Conservation (phyloP, 139 green algal species). For the Zygnema circumcarinatum region DNA sequence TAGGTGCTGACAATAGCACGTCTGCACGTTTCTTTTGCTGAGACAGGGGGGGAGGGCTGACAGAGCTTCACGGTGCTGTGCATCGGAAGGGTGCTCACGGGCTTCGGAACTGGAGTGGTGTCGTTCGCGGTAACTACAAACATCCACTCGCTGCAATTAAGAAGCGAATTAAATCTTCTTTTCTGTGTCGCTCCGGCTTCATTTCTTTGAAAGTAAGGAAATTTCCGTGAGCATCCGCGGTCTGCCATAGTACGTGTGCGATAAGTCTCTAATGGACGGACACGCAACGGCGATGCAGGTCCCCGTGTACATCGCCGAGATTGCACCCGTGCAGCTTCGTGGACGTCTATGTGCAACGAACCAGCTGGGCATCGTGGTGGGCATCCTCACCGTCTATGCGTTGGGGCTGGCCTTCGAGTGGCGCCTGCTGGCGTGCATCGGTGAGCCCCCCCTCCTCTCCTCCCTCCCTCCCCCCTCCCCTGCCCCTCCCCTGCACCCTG, state of each 20-base stretch:
- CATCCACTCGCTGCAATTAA: too few species aligned
- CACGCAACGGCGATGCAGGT: too few species aligned
- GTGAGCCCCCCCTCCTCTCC: background rate
- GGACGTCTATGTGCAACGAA: constrained; percentile 48
- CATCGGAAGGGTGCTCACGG: constrained; percentile 26
- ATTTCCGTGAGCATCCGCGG: too few species aligned
- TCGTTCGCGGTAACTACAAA: constrained; percentile 49
- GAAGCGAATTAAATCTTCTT: too few species aligned
- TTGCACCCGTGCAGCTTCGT: constrained; percentile 29
- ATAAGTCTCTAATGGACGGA: too few species aligned
- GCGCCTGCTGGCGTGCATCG: constrained; percentile 19
- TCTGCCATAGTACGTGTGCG: too few species aligned
- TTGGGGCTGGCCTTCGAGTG: constrained; percentile 43
- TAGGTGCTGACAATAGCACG: too few species aligned
- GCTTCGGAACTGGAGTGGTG: constrained; percentile 44
- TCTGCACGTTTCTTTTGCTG: too few species aligned
- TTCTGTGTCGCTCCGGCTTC: too few species aligned
- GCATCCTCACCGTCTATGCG: constrained; percentile 51
- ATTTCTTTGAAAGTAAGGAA: too few species aligned
- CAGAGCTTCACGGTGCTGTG: constrained; percentile 22
- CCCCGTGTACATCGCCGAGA: constrained; percentile 57
- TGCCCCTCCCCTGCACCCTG: background rate
- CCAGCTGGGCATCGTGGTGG: constrained; percentile 59
- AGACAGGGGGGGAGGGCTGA: too few species aligned
- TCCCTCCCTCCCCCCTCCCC: background rate